A percentile compares a stretch with the other conserved stretches of the same genome.
Evolutionary conservation across 371 early-diverging fungal species (phyloP).

Genomic region (Mucor irregularis): DNA sequence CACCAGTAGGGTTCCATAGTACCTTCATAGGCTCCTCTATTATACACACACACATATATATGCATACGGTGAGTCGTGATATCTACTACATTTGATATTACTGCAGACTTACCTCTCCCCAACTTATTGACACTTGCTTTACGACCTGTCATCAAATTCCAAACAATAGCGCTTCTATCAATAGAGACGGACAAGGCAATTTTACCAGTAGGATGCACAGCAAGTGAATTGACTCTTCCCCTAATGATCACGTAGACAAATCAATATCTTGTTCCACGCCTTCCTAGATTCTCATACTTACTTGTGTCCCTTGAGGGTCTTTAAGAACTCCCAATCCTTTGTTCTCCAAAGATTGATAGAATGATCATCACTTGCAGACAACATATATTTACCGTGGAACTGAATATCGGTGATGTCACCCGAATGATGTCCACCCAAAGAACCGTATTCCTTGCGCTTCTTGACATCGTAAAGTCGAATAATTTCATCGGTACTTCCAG

Average conservation of each 20-base stretch:
- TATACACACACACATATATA: no score
- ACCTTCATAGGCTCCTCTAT: constrained; percentile 64
- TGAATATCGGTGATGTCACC: constrained; percentile 84
- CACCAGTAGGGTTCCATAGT: constrained; percentile 74
- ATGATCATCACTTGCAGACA: constrained; percentile 91
- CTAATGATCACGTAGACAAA: constrained; percentile 17
- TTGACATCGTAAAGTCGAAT: constrained; percentile 89
- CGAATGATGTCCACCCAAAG: constrained; percentile 84
- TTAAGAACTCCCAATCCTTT: constrained; percentile 95
- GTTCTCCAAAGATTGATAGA: constrained; percentile 85
- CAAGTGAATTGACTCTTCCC: constrained; percentile 70
- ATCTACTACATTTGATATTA: no score
- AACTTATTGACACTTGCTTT: constrained; percentile 74
- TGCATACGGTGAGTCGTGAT: no score
- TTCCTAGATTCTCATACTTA: constrained; percentile 28
- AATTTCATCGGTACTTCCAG: constrained; percentile 95
- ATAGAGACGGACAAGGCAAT: constrained; percentile 81
- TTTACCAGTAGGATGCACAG: constrained; percentile 93
- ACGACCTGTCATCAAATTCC: constrained; percentile 89
- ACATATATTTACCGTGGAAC: constrained; percentile 84
- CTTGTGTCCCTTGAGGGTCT: constrained; percentile 91
- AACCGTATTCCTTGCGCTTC: constrained; percentile 87
- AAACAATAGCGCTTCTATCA: constrained; percentile 83
- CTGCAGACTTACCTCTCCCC: constrained; percentile 39
- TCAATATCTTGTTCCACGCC: neutral